These are phyloP conservation scores for Elaeis oleifera DNA, from an alignment of 202 grass and related monocot species.

Conservation along the genomic window DNA sequence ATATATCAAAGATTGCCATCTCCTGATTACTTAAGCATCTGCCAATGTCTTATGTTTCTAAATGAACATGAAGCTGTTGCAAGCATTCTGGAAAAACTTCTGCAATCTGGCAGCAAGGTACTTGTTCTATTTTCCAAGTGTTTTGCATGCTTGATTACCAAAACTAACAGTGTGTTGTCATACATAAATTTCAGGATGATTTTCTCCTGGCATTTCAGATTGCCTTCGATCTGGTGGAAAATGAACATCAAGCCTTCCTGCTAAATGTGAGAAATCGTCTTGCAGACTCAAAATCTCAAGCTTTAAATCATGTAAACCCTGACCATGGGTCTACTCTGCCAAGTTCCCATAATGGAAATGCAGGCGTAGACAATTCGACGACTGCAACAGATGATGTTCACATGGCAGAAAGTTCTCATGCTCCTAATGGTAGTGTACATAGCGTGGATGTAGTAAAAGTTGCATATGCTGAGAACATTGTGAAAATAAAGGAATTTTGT, in stretches of 20 bases:
- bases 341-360: conserved; percentile 37
- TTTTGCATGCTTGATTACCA: conserved; percentile 2
- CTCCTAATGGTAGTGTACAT: conserved; percentile 50
- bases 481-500: conserved; percentile 94
- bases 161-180: conserved; percentile 11
- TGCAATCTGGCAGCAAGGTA: conserved; percentile 81
- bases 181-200: conserved; percentile 73
- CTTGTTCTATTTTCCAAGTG: conserved; percentile 18
- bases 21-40: conserved; percentile 91
- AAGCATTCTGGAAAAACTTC: conserved; percentile 77
- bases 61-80: conserved; percentile 70
- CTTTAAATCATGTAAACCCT: conserved; percentile 8
- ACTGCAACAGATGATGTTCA: conserved; percentile 65
- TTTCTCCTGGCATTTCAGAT: conserved; percentile 88
- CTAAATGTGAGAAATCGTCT: conserved; percentile 62
- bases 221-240: conserved; percentile 93
- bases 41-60: conserved; percentile 95
- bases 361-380: conserved; percentile 17
- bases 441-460: conserved; percentile 47
- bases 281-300: neutral
- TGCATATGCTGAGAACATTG: conserved; percentile 51
- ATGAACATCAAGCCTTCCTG: conserved; percentile 98
- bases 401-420: conserved; percentile 57
- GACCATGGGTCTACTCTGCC: conserved; percentile 26
- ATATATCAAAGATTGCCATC: conserved; percentile 80